Evolutionary conservation across 2,329 filamentous ascomycete species (phyloP), one percentile per base, ranked within the genome.

Genomic region (Fusarium redolens): DNA sequence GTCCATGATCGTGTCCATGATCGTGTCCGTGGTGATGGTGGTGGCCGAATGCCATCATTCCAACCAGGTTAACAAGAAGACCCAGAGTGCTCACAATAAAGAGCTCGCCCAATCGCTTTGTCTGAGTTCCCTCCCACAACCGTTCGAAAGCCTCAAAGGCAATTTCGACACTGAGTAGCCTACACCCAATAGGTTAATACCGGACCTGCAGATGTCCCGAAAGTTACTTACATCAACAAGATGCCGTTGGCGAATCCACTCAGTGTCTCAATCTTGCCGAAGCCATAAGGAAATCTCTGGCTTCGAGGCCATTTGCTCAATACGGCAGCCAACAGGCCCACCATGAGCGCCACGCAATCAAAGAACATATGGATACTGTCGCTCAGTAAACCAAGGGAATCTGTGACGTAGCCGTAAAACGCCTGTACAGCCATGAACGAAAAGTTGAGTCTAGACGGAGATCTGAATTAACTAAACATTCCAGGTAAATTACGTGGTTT

Each of bases 351-450:
- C 40, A 98, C 91, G 75, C 96, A 99, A 82, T 99, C 96, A 77
- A 99, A 98, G 78, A 99, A 96, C 96, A 99, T 99, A 83, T 99
- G 96, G 71, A 99, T 96, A 78, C 95, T 98, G 82, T 99, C 96
- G 75, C 95, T 97, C 22, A 99, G 89, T n/a, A 99, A 87, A 5
- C 96, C 96, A 9, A 99, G 85, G 0, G 96, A 99, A 75, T 97
- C 95, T 7, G 95, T 98, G 15, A 96, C 84, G 77, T 96, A 97
- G 54, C 96, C 96, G 79, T 99, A 99, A 69, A 96, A 94, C 44
- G 95, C 93, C 78, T 99, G 96, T 3, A 99, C 90, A 38, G 93
- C 85, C 96, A 99, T 99, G 81, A 99, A 99, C 11, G 86, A 88
- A 76, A 99, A 95, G 80, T 99, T 99, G 61, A 99, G 88, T 69